A percentile compares a stretch with the other conserved stretches of the same genome.
Conservation (phyloP, 345 rosid species). For the Durio zibethinus region DNA sequence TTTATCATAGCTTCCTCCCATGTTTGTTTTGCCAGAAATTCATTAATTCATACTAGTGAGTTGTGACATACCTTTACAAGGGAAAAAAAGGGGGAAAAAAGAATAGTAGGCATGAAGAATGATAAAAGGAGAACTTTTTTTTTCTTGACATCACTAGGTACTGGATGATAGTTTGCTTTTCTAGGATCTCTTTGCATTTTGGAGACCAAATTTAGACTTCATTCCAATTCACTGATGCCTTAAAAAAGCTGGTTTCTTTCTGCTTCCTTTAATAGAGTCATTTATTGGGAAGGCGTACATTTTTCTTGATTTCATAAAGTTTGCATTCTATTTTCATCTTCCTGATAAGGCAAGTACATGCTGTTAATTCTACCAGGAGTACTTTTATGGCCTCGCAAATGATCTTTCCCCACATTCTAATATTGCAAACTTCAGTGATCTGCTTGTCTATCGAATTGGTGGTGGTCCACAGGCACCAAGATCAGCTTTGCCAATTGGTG, state of each 20-base stretch:
- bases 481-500: conserved; percentile 80
- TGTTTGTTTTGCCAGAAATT: neutral
- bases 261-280: neutral
- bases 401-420: conserved; percentile 80
- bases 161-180: neutral
- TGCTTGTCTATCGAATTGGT: conserved; percentile 71
- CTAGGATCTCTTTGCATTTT: neutral
- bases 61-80: neutral
- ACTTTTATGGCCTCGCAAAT: conserved; percentile 72
- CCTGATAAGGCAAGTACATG: neutral
- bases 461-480: conserved; percentile 88
- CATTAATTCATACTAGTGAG: neutral
- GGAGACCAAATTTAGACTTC: neutral
- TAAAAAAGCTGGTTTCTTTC: neutral
- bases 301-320: neutral
- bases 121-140: neutral
- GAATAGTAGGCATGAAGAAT: neutral
- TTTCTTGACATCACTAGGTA: neutral
- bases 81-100: neutral
- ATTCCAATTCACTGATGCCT: neutral
- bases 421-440: conserved; percentile 56
- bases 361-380: conserved; percentile 52
- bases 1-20: neutral
- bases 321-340: neutral
- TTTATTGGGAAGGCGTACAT: neutral